Conservation (phyloP, 2,329 filamentous ascomycete genomes). For the Escovopsis weberi region DNA sequence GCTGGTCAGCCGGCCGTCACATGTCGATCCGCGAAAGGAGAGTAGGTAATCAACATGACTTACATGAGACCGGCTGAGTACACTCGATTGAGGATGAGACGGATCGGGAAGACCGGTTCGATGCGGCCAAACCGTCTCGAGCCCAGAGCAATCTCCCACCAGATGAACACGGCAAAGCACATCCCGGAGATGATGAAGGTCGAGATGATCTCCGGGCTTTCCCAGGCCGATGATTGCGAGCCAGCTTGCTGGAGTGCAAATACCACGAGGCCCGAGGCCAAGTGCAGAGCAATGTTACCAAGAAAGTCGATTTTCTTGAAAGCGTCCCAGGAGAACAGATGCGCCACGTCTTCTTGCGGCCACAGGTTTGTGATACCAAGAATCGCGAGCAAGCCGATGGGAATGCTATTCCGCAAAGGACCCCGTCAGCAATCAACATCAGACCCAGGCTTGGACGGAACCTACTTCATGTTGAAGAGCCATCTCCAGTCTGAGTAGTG, state of each 20-base stretch:
- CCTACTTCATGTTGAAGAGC: constrained; percentile 48
- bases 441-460: no score
- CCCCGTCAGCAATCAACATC: constrained; percentile 4
- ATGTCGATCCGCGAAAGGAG: neutral
- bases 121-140: constrained; percentile 22
- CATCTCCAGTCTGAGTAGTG: constrained; percentile 41
- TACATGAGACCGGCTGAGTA: constrained; percentile 38
- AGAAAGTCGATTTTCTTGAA: constrained; percentile 37
- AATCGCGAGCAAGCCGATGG: constrained; percentile 32
- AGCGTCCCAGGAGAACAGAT: constrained; percentile 25
- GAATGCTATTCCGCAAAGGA: constrained; percentile 24
- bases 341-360: constrained; percentile 23
- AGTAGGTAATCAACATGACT: constrained; percentile 8
- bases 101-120: constrained; percentile 40
- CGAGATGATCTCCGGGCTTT: constrained; percentile 33
- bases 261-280: constrained; percentile 38
- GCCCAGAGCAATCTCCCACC: constrained; percentile 35
- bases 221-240: constrained; percentile 36
- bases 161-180: constrained; percentile 33
- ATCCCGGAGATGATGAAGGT: constrained; percentile 32
- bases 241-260: constrained; percentile 44
- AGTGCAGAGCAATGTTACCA: constrained; percentile 34
- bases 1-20: constrained; percentile 6
- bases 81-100: constrained; percentile 31
- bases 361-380: constrained; percentile 31